These are phyloP conservation scores for Mimosa pudica DNA, from an alignment of 306 rosid genomes.

Conservation along the genomic window DNA sequence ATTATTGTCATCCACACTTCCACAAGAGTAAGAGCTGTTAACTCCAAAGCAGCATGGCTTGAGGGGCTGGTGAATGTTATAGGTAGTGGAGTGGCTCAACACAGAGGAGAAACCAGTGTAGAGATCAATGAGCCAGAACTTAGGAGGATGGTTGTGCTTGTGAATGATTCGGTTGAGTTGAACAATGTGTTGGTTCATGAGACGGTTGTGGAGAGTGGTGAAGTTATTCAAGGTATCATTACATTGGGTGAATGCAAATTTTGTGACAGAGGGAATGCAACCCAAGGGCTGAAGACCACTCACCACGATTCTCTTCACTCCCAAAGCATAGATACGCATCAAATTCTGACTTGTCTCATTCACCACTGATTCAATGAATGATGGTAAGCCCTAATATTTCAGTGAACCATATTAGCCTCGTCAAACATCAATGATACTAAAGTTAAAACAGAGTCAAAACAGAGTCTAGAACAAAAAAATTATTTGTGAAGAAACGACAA, in stretches of 20 bases:
- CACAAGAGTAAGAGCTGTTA: conserved; percentile 47
- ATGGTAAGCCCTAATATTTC: conserved; percentile 42
- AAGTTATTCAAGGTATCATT: conserved; percentile 39
- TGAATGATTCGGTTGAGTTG: conserved; percentile 39
- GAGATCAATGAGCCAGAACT: conserved; percentile 48
- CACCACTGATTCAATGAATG: conserved; percentile 49
- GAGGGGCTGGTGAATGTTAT: conserved; percentile 46
- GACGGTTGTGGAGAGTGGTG: conserved; percentile 46
- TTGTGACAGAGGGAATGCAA: conserved; percentile 50
- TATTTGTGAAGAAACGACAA: too few species aligned
- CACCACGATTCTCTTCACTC: conserved; percentile 56
- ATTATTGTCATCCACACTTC: conserved; percentile 42
- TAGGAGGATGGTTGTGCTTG: conserved; percentile 21
- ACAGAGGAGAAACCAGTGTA: conserved; percentile 50
- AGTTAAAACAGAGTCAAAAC: too few species aligned
- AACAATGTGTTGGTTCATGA: conserved; percentile 48
- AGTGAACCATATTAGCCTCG: neutral
- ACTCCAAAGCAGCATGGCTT: conserved; percentile 60
- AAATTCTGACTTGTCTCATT: conserved; percentile 42
- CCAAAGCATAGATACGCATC: conserved; percentile 49
- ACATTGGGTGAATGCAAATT: conserved; percentile 44
- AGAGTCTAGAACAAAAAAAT: too few species aligned
- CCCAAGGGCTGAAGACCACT: conserved; percentile 57
- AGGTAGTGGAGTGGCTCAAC: conserved; percentile 20
- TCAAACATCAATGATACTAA: neutral